Percentiles rank a stretch among this genome's conserved stretches.
Evolutionary conservation across 2,329 filamentous ascomycete genomes (phyloP).

Genomic region (Podosphaera aphanis): DNA sequence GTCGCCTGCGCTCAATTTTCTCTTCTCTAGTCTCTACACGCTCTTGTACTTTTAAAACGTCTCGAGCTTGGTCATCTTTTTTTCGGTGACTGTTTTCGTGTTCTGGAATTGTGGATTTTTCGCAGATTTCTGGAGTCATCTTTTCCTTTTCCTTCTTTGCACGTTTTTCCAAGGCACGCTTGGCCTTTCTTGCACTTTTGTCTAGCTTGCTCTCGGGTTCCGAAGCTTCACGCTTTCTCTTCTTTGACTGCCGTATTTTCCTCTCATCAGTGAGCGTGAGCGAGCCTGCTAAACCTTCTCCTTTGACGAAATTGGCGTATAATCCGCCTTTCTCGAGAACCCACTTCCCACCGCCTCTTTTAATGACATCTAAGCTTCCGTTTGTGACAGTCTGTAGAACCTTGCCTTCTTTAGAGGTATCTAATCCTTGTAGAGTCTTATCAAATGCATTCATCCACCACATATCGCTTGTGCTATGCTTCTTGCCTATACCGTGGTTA

Average conservation of each 20-base stretch:
- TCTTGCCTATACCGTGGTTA: conserved; percentile 58
- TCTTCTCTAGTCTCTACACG: background rate
- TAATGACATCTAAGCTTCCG: conserved; percentile 31
- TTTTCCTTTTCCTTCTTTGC: background rate
- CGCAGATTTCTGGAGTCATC: too few species aligned
- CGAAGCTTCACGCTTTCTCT: background rate
- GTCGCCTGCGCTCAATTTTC: background rate
- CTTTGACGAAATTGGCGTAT: conserved; percentile 67
- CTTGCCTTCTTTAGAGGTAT: conserved; percentile 32
- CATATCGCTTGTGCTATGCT: conserved; percentile 44
- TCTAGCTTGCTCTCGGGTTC: background rate
- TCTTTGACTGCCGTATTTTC: background rate
- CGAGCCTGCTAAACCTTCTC: conserved; percentile 55
- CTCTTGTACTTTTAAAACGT: background rate
- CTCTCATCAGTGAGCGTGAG: conserved; percentile 17
- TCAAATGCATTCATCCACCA: conserved; percentile 97
- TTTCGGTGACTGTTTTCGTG: too few species aligned
- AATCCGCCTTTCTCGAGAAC: conserved; percentile 32
- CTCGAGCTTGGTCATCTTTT: too few species aligned
- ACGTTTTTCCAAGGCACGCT: background rate
- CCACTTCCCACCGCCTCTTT: conserved; percentile 30
- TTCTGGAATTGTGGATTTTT: too few species aligned
- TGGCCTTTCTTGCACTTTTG: background rate
- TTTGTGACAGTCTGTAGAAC: conserved; percentile 29
- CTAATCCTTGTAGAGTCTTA: conserved; percentile 61